Conservation (phyloP, 1,139 yeast genomes). For the Hansenula lynferdii region DNA sequence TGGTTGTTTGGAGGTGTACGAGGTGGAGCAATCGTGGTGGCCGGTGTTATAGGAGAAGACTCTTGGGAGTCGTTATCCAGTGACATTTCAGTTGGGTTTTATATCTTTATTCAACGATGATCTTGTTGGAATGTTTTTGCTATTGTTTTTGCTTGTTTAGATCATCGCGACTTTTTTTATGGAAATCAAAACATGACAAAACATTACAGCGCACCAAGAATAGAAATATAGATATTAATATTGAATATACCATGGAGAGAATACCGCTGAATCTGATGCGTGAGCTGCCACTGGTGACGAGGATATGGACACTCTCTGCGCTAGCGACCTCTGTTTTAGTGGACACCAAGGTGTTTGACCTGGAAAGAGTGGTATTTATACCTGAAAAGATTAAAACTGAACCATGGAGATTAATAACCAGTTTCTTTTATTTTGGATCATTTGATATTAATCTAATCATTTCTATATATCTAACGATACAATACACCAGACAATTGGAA, state of each 20-base stretch:
- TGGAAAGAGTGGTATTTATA: conserved; percentile 9
- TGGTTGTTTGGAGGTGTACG: not conserved
- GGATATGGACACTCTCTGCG: conserved; percentile 13
- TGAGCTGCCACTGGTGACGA: conserved; percentile 17
- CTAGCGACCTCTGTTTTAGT: conserved; percentile 11
- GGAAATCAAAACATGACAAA: too few relatives aligned
- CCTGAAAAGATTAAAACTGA: conserved; percentile 11
- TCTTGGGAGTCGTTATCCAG: too few relatives aligned
- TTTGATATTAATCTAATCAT: conserved; percentile 11
- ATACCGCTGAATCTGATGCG: conserved; percentile 14
- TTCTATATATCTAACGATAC: conserved; percentile 8
- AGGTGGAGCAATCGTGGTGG: not conserved
- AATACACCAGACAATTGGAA: conserved; percentile 15
- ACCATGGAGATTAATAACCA: conserved; percentile 18
- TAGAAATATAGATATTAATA: too few relatives aligned
- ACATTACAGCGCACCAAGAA: too few relatives aligned
- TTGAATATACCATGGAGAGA: too few relatives aligned
- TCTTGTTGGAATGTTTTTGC: too few relatives aligned
- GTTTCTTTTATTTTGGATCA: conserved; percentile 16
- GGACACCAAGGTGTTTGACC: conserved; percentile 5
- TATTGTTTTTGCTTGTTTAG: too few relatives aligned
- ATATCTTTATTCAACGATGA: too few relatives aligned
- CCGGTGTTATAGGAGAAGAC: not conserved
- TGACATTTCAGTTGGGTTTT: too few relatives aligned
- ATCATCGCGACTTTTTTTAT: too few relatives aligned